Base-by-base conservation (phyloP, 306 rosid species). In the Corylus americana region DNA sequence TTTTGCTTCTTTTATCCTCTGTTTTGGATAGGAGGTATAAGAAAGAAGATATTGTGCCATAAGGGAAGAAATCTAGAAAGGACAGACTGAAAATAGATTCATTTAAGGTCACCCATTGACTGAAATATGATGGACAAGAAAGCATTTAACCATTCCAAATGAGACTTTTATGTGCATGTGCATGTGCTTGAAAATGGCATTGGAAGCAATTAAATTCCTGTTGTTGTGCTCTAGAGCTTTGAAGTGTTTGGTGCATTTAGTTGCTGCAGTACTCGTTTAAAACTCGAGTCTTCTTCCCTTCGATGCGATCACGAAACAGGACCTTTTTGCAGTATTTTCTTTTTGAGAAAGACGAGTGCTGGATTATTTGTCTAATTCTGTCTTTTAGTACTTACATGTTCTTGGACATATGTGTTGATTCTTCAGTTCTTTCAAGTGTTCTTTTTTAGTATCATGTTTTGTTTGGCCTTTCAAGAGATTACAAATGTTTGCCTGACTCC, bases 401-500 rank as follows among this genome's bases (percentile, higher is more conserved):
- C 55, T 51, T 51, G 35, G 68, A 61, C 42, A 27, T 29, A 29
- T 5, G 14, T 14, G 48, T 42, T 39, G 51, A 29, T n/a, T 44
- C 72, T 39, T 39, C 17, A 42, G 8, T 39, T 42, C 70, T 42
- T 5, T 59, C 25, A 59, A 12, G 48, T 64, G 53, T 73, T 42
- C 45, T 42, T n/a, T 73, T 37, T 73, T 22, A 54, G 58, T 73
- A 62, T 39, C 6, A 0, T 48, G n/a, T 74, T 39, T 74, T 45
- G 5, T 67, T 78, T 71, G 53, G 66, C 39, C 20, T 12, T 27
- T 10, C 61, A 74, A 75, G 79, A 22, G 79, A 58, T 29, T 79
- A 64, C 51, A 75, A 53, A 57, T n/a, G 63, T 85, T 78, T 73
- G 78, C 85, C 82, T 83, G 44, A 78, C 83, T 86, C 48, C 89